These are phyloP conservation scores for Dothistroma pini DNA, from an alignment of 2,329 filamentous ascomycete species.

Conservation along the genomic window DNA sequence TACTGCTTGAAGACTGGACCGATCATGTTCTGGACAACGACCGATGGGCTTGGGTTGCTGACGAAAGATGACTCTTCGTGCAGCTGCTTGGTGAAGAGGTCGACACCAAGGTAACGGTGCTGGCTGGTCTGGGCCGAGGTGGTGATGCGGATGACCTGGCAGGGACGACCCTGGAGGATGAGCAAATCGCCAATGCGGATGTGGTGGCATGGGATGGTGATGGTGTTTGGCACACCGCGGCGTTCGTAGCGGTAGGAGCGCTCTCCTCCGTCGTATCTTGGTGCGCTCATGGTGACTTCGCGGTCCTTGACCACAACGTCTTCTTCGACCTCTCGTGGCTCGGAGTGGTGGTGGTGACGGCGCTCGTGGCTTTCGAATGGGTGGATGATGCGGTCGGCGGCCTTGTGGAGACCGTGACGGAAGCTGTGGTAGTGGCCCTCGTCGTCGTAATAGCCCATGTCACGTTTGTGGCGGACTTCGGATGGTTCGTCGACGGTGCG, in stretches of 20 bases:
- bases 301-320: constrained; percentile 51
- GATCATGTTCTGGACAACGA: constrained; percentile 99
- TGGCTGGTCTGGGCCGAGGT: constrained; percentile 97
- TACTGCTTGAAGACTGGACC: constrained; percentile 99
- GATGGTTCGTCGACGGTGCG: constrained; percentile 50
- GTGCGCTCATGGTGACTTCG: constrained; percentile 40
- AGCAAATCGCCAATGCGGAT: constrained; percentile 98
- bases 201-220: constrained; percentile 99
- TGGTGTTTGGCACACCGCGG: constrained; percentile 64
- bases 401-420: constrained; percentile 66
- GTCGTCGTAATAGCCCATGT: constrained; percentile 79
- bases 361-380: constrained; percentile 54
- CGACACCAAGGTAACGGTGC: constrained; percentile 99
- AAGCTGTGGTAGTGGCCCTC: constrained; percentile 72
- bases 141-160: constrained; percentile 99
- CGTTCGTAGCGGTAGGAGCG: constrained; percentile 23
- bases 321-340: constrained; percentile 37
- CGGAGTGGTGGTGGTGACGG: constrained; percentile 46
- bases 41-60: constrained; percentile 92
- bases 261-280: constrained; percentile 26
- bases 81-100: constrained; percentile 99
- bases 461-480: constrained; percentile 46
- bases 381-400: constrained; percentile 62
- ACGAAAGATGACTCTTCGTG: constrained; percentile 98
- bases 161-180: constrained; percentile 97